Evolutionary conservation across 306 rosid species (phyloP), one percentile per base, ranked within the genome.

Genomic region (Castanopsis chinensis): DNA sequence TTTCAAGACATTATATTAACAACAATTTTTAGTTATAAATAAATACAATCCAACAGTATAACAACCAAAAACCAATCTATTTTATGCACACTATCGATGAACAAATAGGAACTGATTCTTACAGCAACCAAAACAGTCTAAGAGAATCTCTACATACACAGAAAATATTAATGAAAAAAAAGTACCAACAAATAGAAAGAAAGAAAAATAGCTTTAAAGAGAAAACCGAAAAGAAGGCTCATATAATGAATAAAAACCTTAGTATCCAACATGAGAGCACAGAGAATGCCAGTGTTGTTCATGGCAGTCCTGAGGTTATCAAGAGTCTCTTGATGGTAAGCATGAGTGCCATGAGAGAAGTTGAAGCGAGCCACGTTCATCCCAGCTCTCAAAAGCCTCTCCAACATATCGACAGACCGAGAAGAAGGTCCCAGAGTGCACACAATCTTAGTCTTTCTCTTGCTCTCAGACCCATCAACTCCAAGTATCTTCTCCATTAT

Each of bases 301-400:
- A 78, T 71, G 72, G 84, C 84, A 6, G 17, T 53, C 45, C 80
- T 72, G 20, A 83, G 72, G 78, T 83, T 67, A 30, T 81, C 82
- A 59, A 86, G 77, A 30, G 89, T 86, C 35, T 75, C 78, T n/a
- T 83, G 87, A 52, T 86, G 90, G 69, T 86, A 83, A 14, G 76
- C 80, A 25, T 75, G 80, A 72, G 80, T 58, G 13, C 81, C 84
- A 15, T 79, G 85, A 12, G 87, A 86, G 68, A 86, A 86, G 72
- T 83, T 85, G 81, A 86, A 86, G 71, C 87, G 85, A 52, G 87
- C 87, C n/a, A 86, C 87, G 64, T 72, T 71, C 82, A 79, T 79
- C 12, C 82, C 82, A 3, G 72, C 82, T 52, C 30, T 71, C 33
- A 79, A 61, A 71, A 79, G 82, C 64, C 27, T 79, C 72, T 72